These are phyloP conservation scores for Colletotrichum theobromicola DNA, from an alignment of 2,329 filamentous ascomycete species.

Conservation along the genomic window DNA sequence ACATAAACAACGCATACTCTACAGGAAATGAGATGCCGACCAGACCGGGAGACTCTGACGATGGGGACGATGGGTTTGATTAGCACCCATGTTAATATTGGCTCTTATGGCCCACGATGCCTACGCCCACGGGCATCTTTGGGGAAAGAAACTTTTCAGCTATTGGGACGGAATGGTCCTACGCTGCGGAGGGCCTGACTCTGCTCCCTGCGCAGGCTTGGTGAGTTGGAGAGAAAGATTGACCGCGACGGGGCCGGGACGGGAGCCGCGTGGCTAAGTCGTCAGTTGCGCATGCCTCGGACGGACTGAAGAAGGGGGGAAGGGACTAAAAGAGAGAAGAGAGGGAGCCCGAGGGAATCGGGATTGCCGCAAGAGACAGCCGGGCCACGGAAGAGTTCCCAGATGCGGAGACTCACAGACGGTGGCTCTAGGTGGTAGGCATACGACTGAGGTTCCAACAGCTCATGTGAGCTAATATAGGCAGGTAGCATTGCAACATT, in stretches of 20 bases:
- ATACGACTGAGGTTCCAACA: neutral
- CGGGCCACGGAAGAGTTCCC: neutral
- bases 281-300: neutral
- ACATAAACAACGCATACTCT: neutral
- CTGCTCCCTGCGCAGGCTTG: neutral
- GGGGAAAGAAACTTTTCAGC: neutral
- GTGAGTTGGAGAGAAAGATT: neutral
- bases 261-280: neutral
- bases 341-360: neutral
- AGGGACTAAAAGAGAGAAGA: neutral
- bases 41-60: neutral
- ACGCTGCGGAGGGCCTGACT: neutral
- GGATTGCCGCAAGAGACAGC: neutral
- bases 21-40: neutral
- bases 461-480: neutral
- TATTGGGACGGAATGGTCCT: neutral
- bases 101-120: neutral
- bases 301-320: neutral
- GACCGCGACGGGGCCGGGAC: neutral
- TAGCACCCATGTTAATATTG: constrained; percentile 14
- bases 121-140: neutral
- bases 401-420: neutral
- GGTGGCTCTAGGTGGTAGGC: neutral
- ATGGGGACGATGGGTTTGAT: neutral
- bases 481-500: neutral